phyloP scores from a whole-genome alignment of 805 yeast species.

The Pichia eremophila region DNA sequence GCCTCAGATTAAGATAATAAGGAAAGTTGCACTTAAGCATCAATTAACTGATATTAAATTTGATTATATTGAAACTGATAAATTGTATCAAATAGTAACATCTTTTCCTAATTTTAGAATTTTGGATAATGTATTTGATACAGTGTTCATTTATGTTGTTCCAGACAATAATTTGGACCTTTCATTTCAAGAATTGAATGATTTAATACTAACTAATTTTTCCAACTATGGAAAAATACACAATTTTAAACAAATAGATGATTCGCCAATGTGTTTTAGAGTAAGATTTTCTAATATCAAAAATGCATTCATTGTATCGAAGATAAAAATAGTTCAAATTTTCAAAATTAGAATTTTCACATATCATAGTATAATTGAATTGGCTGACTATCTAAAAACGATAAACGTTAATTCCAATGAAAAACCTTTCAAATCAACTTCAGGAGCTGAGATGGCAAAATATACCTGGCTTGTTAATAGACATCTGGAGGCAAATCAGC shows the following conservation, averaged over 20 bases:
- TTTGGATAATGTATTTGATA: constrained; percentile 17
- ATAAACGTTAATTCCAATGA: background rate
- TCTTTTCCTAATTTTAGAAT: constrained; percentile 13
- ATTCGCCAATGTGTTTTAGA: constrained; percentile 8
- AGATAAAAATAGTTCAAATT: constrained; percentile 6
- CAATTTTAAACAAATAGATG: background rate
- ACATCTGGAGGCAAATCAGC: constrained; percentile 13
- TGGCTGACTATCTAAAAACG: background rate
- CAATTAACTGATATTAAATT: constrained; percentile 6
- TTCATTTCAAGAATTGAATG: background rate
- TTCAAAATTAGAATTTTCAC: constrained; percentile 10
- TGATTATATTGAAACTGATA: constrained; percentile 9
- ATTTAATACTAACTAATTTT: constrained; percentile 5
- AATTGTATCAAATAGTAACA: background rate
- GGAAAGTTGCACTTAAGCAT: constrained; percentile 5
- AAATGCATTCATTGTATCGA: constrained; percentile 25
- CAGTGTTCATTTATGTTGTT: constrained; percentile 8
- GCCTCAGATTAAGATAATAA: constrained; percentile 12
- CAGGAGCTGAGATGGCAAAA: constrained; percentile 16
- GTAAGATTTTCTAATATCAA: constrained; percentile 29
- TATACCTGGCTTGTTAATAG: constrained; percentile 17
- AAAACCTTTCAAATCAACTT: background rate
- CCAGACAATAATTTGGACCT: constrained; percentile 4
- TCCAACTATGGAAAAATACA: constrained; percentile 18
- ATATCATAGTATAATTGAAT: constrained; percentile 18